Evolutionary conservation across 176 grass and related monocot species (phyloP).

Genomic region (Tillandsia fasciculata): DNA sequence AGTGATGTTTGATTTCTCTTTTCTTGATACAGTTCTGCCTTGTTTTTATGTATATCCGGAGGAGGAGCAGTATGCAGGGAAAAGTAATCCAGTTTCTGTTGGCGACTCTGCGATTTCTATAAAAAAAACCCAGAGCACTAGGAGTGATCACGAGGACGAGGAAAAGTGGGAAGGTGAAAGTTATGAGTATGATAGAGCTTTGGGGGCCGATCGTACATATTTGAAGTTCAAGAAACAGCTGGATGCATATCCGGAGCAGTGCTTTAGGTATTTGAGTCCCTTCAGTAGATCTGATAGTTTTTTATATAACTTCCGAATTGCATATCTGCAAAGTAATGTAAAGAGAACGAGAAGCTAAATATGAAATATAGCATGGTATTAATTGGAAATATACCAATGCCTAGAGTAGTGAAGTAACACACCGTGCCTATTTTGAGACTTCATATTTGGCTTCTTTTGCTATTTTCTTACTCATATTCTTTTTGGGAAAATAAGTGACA

Average conservation of each 20-base stretch:
- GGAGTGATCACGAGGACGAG: conserved; percentile 34
- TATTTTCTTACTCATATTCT: too few species aligned
- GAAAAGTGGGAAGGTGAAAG: conserved; percentile 85
- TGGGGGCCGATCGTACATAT: conserved; percentile 69
- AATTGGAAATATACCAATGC: too few species aligned
- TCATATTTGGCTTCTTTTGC: too few species aligned
- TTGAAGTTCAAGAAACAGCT: conserved; percentile 93
- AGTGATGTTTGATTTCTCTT: neutral
- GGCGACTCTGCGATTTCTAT: conserved; percentile 24
- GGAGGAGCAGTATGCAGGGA: conserved; percentile 23
- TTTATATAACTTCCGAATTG: neutral
- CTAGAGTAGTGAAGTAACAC: too few species aligned
- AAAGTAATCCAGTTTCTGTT: conserved; percentile 23
- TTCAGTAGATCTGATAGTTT: neutral
- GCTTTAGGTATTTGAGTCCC: conserved; percentile 55
- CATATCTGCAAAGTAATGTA: neutral
- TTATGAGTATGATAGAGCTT: conserved; percentile 81
- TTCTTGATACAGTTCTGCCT: conserved; percentile 53
- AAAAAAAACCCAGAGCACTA: conserved; percentile 27
- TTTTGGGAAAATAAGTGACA: neutral
- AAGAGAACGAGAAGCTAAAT: too few species aligned
- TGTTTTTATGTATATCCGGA: conserved; percentile 88
- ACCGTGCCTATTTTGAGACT: too few species aligned
- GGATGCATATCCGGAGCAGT: conserved; percentile 78
- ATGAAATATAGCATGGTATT: too few species aligned